Percentiles rank a stretch among this genome's conserved stretches.
Evolutionary conservation across 139 green algal species (phyloP).

Genomic region (Chlorella vulgaris): DNA sequence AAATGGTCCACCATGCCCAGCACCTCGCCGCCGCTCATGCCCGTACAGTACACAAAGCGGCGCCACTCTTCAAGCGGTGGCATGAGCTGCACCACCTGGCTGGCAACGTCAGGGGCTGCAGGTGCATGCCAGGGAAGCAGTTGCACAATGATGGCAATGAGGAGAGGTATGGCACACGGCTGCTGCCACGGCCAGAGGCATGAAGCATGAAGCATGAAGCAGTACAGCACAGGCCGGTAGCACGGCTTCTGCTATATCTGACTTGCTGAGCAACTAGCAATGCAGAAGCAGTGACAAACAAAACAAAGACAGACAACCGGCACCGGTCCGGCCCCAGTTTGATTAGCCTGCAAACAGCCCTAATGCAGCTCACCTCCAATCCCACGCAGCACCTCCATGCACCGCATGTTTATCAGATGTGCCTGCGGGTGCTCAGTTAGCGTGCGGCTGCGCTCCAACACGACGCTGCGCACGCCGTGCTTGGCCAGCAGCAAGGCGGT

Average conservation of each 20-base stretch:
- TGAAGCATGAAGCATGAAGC: too few species aligned
- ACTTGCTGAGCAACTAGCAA: too few species aligned
- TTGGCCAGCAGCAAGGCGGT: constrained; percentile 69
- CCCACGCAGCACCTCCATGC: constrained; percentile 83
- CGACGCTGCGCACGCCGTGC: constrained; percentile 61
- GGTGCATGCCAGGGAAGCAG: background rate
- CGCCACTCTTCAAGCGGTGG: constrained; percentile 85
- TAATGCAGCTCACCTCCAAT: constrained; percentile 16
- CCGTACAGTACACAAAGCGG: constrained; percentile 82
- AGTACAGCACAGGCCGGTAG: too few species aligned
- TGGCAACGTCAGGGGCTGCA: constrained; percentile 11
- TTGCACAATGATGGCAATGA: background rate
- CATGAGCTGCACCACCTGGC: constrained; percentile 48
- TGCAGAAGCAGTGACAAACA: background rate
- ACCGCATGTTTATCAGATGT: constrained; percentile 95
- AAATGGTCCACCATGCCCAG: constrained; percentile 90
- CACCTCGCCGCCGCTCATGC: constrained; percentile 51
- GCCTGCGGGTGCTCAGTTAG: constrained; percentile 80
- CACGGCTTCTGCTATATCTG: too few species aligned
- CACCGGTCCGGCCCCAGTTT: background rate
- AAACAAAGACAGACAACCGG: background rate
- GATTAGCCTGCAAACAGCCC: background rate
- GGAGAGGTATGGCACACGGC: background rate
- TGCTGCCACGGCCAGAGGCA: too few species aligned
- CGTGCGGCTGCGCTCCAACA: constrained; percentile 65